Percentiles rank a stretch among this genome's conserved stretches.
phyloP scores from a whole-genome alignment of 306 rosid species.

The Argentina anserina region DNA sequence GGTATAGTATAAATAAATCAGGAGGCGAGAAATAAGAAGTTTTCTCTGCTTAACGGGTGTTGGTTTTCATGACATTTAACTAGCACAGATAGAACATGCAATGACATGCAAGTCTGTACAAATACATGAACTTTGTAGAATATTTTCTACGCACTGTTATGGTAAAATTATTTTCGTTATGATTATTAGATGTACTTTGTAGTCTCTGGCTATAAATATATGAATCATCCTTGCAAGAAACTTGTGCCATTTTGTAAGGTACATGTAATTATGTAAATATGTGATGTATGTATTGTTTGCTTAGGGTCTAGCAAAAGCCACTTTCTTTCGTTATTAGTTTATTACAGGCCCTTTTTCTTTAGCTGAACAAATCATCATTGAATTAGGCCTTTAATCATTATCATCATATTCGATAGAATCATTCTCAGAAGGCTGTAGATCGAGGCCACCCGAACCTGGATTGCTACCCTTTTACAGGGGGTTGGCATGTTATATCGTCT shows the following conservation, averaged over 20 bases:
- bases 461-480: not conserved
- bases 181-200: not conserved
- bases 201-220: slow-evolving; percentile 10
- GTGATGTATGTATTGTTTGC: not conserved
- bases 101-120: slow-evolving; percentile 30
- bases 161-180: not conserved
- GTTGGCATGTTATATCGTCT: not conserved
- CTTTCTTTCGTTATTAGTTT: not conserved
- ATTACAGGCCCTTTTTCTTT: not conserved
- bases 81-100: slow-evolving; percentile 27
- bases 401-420: not conserved
- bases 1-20: slow-evolving; percentile 42
- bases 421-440: not conserved
- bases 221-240: not conserved
- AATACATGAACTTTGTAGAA: too few species aligned
- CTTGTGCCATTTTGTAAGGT: not conserved
- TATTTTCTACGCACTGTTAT: not conserved
- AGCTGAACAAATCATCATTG: not conserved
- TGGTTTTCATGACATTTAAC: slow-evolving; percentile 21
- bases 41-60: slow-evolving; percentile 24
- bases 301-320: not conserved
- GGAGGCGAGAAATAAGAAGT: slow-evolving; percentile 28
- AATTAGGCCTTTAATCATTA: not conserved
- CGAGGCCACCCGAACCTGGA: not conserved
- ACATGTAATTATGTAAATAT: not conserved